Conservation (phyloP, 192 early-diverging fungal genomes). For the Pilobolus umbonatus region DNA sequence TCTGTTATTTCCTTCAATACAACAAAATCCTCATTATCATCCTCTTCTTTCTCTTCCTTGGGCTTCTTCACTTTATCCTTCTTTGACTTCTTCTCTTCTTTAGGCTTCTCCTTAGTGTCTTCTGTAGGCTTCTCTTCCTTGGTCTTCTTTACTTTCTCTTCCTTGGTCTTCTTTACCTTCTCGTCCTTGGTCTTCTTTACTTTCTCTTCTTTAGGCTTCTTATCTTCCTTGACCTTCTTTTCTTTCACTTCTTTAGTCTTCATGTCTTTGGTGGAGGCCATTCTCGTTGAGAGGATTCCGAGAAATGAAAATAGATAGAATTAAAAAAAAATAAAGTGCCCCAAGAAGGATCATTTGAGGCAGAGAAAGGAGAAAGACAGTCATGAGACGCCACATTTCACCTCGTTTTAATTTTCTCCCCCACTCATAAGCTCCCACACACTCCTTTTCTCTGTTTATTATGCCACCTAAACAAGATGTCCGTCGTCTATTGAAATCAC, state of each 20-base stretch:
- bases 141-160: not conserved
- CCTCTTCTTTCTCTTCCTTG: not conserved
- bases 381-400: too few relatives aligned
- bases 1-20: constrained; percentile 7
- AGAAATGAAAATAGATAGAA: not conserved
- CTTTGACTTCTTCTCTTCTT: not conserved
- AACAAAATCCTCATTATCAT: constrained; percentile 12
- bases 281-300: too few relatives aligned
- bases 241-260: not conserved
- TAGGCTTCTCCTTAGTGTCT: not conserved
- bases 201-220: not conserved
- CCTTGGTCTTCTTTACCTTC: constrained; percentile 1
- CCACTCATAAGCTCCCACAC: not conserved
- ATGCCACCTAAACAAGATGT: constrained; percentile 13
- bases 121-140: not conserved
- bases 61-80: not conserved
- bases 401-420: too few relatives aligned
- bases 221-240: too few relatives aligned
- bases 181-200: not conserved
- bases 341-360: not conserved
- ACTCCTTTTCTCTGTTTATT: not conserved
- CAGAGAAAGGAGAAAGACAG: not conserved
- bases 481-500: constrained; percentile 29
- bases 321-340: not conserved
- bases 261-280: too few relatives aligned